Percentiles rank a stretch among this genome's conserved stretches.
Conservation (phyloP, 2,329 filamentous ascomycete species). For the Tothia fuscella region DNA sequence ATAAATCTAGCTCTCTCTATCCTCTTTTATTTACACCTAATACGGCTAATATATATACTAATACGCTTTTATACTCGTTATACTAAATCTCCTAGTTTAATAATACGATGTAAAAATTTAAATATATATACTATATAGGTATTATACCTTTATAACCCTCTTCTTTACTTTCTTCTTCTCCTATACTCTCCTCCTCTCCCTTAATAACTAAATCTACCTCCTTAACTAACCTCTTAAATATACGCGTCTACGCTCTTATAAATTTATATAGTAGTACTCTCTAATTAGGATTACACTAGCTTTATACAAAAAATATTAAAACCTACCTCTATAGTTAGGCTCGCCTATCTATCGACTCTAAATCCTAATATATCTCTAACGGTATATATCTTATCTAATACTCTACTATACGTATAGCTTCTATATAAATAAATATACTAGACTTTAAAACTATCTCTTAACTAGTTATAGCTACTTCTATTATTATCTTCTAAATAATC, state of each 20-base stretch:
- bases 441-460: slow-evolving; percentile 12
- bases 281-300: slow-evolving; percentile 12
- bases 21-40: slow-evolving; percentile 15
- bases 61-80: slow-evolving; percentile 15
- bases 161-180: slow-evolving; percentile 6
- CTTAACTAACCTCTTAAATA: slow-evolving; percentile 12
- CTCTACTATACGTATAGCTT: slow-evolving; percentile 16
- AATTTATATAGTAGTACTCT: slow-evolving; percentile 14
- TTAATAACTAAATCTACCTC: slow-evolving; percentile 7
- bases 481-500: slow-evolving; percentile 14
- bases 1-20: slow-evolving; percentile 14
- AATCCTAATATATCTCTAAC: slow-evolving; percentile 15
- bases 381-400: slow-evolving; percentile 14
- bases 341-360: slow-evolving; percentile 12
- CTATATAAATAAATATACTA: slow-evolving; percentile 14
- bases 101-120: slow-evolving; percentile 16
- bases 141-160: slow-evolving; percentile 5
- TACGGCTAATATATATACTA: slow-evolving; percentile 16
- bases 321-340: slow-evolving; percentile 14
- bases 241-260: slow-evolving; percentile 12
- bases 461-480: slow-evolving; percentile 13
- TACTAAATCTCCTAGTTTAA: slow-evolving; percentile 13
- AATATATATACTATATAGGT: slow-evolving; percentile 12
- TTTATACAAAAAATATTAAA: slow-evolving; percentile 16
- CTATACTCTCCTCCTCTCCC: slow-evolving; percentile 6